These are phyloP conservation scores for Chaetomium sp. DNA, from an alignment of 2,329 filamentous ascomycete species.

Conservation along the genomic window DNA sequence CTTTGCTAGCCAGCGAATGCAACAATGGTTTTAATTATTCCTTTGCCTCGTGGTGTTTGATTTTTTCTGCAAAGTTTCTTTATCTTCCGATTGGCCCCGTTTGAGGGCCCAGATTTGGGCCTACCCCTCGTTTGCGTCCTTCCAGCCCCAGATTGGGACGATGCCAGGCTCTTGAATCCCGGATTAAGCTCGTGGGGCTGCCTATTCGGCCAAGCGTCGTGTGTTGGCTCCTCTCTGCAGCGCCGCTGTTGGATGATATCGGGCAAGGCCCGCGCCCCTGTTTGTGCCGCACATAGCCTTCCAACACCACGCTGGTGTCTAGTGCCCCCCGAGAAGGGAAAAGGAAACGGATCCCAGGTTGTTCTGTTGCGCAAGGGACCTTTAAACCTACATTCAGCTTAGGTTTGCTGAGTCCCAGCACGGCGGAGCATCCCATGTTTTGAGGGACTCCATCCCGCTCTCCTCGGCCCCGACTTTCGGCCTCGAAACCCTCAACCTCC, in stretches of 20 bases:
- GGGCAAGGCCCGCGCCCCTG: conserved; percentile 1
- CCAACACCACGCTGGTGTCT: conserved; percentile 9
- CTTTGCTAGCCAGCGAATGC: conserved; percentile 4
- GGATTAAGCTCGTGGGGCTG: neutral
- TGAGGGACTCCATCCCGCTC: neutral
- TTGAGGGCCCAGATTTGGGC: neutral
- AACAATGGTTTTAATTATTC: conserved; percentile 8
- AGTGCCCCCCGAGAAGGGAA: neutral
- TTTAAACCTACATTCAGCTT: neutral
- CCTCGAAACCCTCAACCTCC: neutral
- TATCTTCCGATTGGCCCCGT: conserved; percentile 3
- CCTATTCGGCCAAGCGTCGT: neutral
- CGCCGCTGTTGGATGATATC: conserved; percentile 11
- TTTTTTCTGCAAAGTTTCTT: conserved; percentile 1
- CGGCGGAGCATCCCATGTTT: conserved; percentile 6
- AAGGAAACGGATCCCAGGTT: neutral
- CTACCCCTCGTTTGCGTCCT: neutral
- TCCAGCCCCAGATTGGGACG: neutral
- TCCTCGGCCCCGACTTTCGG: neutral
- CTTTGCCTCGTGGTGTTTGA: conserved; percentile 8
- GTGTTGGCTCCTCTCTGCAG: conserved; percentile 13
- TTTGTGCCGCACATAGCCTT: conserved; percentile 13
- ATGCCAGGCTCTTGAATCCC: conserved; percentile 1
- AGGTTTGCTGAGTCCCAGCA: neutral
- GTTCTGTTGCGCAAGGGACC: neutral